Evolutionary conservation across 2,329 filamentous ascomycete species (phyloP).

Genomic region (Monilinia polystroma): DNA sequence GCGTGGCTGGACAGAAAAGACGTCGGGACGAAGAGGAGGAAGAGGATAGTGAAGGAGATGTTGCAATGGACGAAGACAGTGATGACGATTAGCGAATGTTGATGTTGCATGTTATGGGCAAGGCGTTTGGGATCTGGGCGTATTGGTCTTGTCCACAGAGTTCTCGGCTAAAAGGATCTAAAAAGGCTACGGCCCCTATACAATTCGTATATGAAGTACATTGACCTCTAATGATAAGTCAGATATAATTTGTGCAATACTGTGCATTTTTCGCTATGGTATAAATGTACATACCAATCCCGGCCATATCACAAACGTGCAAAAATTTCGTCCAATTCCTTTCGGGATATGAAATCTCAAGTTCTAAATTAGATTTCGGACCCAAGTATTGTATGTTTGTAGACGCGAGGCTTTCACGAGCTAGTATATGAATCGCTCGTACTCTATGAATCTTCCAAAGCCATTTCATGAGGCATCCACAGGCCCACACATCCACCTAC

Average conservation of each 20-base stretch:
- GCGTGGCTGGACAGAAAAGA: constrained; percentile 64
- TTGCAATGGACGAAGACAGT: constrained; percentile 54
- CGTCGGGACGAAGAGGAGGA: constrained; percentile 62
- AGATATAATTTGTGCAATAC: constrained; percentile 23
- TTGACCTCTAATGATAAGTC: constrained; percentile 18
- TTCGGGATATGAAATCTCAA: background rate
- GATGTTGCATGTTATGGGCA: constrained; percentile 28
- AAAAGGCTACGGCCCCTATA: constrained; percentile 15
- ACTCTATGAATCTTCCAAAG: constrained; percentile 7
- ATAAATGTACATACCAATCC: constrained; percentile 5
- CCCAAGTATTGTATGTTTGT: background rate
- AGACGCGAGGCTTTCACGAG: background rate
- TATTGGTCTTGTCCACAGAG: constrained; percentile 15
- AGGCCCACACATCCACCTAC: constrained; percentile 79
- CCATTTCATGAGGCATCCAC: constrained; percentile 71
- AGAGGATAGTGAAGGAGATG: constrained; percentile 71
- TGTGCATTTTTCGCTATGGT: background rate
- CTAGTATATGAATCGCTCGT: background rate
- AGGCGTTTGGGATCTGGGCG: constrained; percentile 34
- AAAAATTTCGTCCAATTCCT: background rate
- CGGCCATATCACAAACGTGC: background rate
- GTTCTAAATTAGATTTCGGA: background rate
- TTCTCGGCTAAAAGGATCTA: constrained; percentile 9
- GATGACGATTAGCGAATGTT: constrained; percentile 35
- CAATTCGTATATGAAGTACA: constrained; percentile 10